Percentiles rank a stretch among this genome's conserved stretches.
These are phyloP conservation scores for Nannochloris sp. DNA, from an alignment of 139 green algal species.

Conservation along the genomic window DNA sequence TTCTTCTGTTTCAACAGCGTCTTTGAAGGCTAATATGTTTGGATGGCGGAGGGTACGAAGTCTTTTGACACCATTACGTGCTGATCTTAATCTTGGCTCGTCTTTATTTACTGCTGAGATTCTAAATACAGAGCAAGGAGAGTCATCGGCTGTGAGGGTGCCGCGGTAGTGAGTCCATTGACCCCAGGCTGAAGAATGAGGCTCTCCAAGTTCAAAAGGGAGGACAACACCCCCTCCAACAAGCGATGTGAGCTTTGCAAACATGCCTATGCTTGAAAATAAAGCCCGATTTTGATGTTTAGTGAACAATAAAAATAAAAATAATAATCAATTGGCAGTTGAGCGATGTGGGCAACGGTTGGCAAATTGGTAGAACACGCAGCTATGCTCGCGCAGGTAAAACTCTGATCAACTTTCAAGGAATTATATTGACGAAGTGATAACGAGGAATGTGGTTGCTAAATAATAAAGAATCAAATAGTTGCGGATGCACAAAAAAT, in stretches of 20 bases:
- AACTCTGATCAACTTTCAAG: no score
- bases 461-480: no score
- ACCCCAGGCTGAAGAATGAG: conserved; percentile 47
- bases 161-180: conserved; percentile 62
- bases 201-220: conserved; percentile 58
- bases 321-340: not conserved
- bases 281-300: not conserved
- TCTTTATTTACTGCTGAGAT: conserved; percentile 39
- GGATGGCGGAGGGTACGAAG: conserved; percentile 74
- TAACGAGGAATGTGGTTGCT: no score
- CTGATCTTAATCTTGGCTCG: conserved; percentile 52
- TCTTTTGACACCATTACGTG: conserved; percentile 71
- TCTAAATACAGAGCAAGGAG: conserved; percentile 69
- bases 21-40: conserved; percentile 75
- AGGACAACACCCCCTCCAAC: conserved; percentile 50
- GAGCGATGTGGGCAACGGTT: no score
- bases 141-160: conserved; percentile 55
- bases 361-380: not conserved
- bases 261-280: conserved; percentile 43
- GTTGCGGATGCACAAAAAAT: no score
- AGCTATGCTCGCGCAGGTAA: no score
- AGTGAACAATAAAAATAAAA: not conserved
- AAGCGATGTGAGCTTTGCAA: conserved; percentile 69
- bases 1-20: conserved; percentile 71
- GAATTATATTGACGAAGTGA: no score